Evolutionary conservation across 306 rosid genomes (phyloP).

Genomic region (Dalbergia oliveri): DNA sequence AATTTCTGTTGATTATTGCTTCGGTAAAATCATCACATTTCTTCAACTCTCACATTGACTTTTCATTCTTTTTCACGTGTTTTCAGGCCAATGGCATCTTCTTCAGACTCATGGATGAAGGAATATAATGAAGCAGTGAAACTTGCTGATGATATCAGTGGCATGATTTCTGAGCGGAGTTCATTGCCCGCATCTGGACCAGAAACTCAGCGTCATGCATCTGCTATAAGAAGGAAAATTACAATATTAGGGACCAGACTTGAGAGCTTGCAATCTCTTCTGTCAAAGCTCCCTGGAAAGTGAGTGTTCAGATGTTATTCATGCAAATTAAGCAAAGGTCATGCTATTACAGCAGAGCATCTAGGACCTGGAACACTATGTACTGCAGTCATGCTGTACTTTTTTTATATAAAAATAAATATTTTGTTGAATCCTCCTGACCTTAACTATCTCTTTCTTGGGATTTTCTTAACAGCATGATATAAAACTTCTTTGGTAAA

Average conservation of each 20-base stretch:
- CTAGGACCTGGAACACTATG: slow-evolving; percentile 24
- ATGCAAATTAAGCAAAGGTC: slow-evolving; percentile 25
- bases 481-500: not conserved
- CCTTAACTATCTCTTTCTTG: slow-evolving; percentile 19
- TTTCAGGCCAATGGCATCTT: slow-evolving; percentile 81
- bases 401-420: slow-evolving; percentile 24
- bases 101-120: slow-evolving; percentile 94
- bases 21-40: slow-evolving; percentile 3
- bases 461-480: not conserved
- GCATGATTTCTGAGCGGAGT: slow-evolving; percentile 88
- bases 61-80: not conserved
- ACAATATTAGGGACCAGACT: slow-evolving; percentile 96
- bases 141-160: slow-evolving; percentile 85
- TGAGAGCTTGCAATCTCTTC: slow-evolving; percentile 87
- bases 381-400: slow-evolving; percentile 7
- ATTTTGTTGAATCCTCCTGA: slow-evolving; percentile 11
- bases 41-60: slow-evolving; percentile 7
- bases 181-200: slow-evolving; percentile 82
- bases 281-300: slow-evolving; percentile 86
- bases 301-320: slow-evolving; percentile 56
- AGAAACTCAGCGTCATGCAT: slow-evolving; percentile 88
- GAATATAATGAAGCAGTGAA: slow-evolving; percentile 91
- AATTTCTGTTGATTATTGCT: slow-evolving; percentile 27
- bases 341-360: slow-evolving; percentile 13
- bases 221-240: slow-evolving; percentile 95